A percentile compares a stretch with the other conserved stretches of the same genome.
phyloP scores from a whole-genome alignment of 148 eudicot species.

The Euryodendron excelsum region DNA sequence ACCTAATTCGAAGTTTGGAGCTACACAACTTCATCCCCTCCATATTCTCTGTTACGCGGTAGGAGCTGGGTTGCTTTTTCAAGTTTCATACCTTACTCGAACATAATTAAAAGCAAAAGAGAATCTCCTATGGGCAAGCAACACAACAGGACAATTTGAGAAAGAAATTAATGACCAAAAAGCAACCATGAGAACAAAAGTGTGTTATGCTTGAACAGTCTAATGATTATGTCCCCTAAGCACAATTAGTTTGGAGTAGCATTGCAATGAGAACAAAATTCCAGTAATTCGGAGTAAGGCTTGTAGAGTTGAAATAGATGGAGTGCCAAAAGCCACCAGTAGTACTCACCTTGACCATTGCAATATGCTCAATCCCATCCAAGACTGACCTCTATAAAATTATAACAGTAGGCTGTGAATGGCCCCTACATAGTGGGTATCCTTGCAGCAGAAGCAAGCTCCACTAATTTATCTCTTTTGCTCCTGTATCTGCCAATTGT shows the following conservation, averaged over 20 bases:
- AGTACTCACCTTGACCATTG: conserved; percentile 80
- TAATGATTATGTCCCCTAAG: not conserved
- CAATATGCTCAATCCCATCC: conserved; percentile 92
- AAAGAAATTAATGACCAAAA: too few relatives aligned
- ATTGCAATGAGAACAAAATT: not conserved
- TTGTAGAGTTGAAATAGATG: not conserved
- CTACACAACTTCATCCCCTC: too few relatives aligned
- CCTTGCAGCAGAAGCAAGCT: conserved; percentile 70
- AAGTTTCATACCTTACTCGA: too few relatives aligned
- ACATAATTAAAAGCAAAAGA: too few relatives aligned
- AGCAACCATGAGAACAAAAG: not conserved
- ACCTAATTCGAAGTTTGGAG: too few relatives aligned
- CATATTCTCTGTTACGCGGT: too few relatives aligned
- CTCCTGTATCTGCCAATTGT: conserved; percentile 69
- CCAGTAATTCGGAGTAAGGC: not conserved
- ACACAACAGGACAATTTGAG: too few relatives aligned
- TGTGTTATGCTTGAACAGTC: not conserved
- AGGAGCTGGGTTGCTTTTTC: too few relatives aligned
- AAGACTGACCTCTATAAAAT: conserved; percentile 63
- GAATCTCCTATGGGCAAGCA: too few relatives aligned
- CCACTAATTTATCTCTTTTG: conserved; percentile 67
- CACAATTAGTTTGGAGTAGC: not conserved
- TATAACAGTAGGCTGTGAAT: conserved; percentile 71
- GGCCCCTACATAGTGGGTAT: conserved; percentile 93
- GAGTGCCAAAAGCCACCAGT: not conserved